Evolutionary conservation across 495 filamentous ascomycete genomes (phyloP).

Genomic region (Neohortaea acidophila): DNA sequence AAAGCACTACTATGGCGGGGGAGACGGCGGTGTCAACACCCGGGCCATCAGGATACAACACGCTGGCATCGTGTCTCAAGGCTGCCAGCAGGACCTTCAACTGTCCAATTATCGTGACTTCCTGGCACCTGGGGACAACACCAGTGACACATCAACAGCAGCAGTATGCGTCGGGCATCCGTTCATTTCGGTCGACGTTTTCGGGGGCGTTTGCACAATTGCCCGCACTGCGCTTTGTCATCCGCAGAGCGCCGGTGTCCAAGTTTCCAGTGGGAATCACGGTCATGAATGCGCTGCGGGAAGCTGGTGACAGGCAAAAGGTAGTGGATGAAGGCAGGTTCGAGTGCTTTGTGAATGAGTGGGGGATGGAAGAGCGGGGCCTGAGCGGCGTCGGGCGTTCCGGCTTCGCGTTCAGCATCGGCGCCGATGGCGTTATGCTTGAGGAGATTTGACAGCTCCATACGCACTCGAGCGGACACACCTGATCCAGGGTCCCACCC

Average conservation of each 20-base stretch:
- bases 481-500: too few relatives aligned
- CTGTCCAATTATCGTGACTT: slow-evolving; percentile 22
- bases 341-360: slow-evolving; percentile 11
- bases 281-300: slow-evolving; percentile 38
- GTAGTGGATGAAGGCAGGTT: slow-evolving; percentile 26
- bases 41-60: slow-evolving; percentile 17
- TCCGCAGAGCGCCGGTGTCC: slow-evolving; percentile 31
- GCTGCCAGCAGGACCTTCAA: slow-evolving; percentile 16
- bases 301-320: slow-evolving; percentile 33
- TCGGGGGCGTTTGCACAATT: too few relatives aligned
- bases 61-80: slow-evolving; percentile 8
- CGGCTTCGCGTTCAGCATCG: too few relatives aligned
- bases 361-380: slow-evolving; percentile 10
- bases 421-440: too few relatives aligned
- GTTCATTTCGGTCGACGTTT: slow-evolving; percentile 28
- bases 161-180: slow-evolving; percentile 20
- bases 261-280: slow-evolving; percentile 41
- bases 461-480: too few relatives aligned
- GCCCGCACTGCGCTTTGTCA: slow-evolving; percentile 33
- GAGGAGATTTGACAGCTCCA: too few relatives aligned
- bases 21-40: background rate
- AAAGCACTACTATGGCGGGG: slow-evolving; percentile 2
- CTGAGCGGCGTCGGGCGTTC: too few relatives aligned
- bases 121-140: slow-evolving; percentile 11
- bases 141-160: slow-evolving; percentile 5